Conservation (phyloP, 495 filamentous ascomycete species). For the Penicillium psychrofluorescens region DNA sequence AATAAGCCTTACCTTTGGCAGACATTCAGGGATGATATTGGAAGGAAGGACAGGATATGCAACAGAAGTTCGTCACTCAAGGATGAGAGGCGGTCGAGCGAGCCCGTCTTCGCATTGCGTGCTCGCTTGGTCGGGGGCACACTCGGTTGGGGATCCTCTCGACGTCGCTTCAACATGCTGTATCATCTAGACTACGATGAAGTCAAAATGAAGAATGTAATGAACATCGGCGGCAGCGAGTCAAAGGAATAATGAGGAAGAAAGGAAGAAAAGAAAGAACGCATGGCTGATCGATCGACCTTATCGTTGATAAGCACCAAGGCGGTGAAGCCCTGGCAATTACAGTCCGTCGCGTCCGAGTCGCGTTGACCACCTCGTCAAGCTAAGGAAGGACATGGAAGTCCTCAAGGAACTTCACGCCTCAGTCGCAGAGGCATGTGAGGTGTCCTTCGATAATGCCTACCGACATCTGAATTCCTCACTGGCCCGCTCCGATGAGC, state of each 20-base stretch:
- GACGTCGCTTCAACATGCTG: constrained; percentile 42
- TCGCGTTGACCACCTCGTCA: background rate
- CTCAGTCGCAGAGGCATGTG: constrained; percentile 22
- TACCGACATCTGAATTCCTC: constrained; percentile 20
- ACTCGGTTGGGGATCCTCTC: constrained; percentile 11
- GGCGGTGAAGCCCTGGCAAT: background rate
- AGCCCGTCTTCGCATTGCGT: constrained; percentile 14
- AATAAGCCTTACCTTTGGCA: constrained; percentile 53
- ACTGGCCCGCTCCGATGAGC: constrained; percentile 14
- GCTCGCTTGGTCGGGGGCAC: constrained; percentile 27
- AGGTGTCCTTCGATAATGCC: constrained; percentile 25
- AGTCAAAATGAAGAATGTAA: too few relatives aligned
- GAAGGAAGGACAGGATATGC: constrained; percentile 71
- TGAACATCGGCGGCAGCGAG: too few relatives aligned
- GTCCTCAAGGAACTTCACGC: constrained; percentile 27
- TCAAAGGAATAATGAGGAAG: too few relatives aligned
- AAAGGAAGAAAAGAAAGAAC: background rate
- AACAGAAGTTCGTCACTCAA: constrained; percentile 86
- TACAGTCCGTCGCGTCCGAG: too few relatives aligned
- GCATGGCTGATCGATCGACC: background rate
- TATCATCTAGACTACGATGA: background rate
- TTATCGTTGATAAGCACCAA: constrained; percentile 14
- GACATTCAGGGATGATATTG: constrained; percentile 57
- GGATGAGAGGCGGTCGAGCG: constrained; percentile 42
- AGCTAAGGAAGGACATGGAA: constrained; percentile 21